Conservation (phyloP, 83 land plant species). For the Picea abies region DNA sequence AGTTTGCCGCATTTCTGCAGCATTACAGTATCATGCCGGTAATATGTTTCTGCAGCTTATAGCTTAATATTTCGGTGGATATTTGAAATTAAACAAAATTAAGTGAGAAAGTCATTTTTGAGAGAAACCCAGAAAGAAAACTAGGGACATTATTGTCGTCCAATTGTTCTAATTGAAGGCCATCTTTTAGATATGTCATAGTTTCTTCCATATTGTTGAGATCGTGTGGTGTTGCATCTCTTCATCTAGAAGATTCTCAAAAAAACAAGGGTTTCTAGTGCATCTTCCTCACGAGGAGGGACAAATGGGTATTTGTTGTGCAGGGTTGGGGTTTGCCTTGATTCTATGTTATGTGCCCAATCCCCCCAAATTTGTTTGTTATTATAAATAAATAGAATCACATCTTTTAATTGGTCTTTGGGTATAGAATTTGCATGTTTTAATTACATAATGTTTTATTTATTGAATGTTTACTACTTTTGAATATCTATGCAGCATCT, state of each 20-base stretch:
- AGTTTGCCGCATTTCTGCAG: slow-evolving; percentile 84
- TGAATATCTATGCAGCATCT: not conserved
- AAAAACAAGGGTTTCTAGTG: too few species aligned
- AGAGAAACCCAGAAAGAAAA: not conserved
- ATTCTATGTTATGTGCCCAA: too few species aligned
- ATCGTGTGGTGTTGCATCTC: too few species aligned
- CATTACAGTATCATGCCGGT: slow-evolving; percentile 81
- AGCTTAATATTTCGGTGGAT: not conserved
- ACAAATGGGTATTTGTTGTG: too few species aligned
- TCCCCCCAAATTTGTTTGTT: too few species aligned
- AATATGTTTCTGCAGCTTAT: slow-evolving; percentile 15
- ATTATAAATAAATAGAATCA: too few species aligned
- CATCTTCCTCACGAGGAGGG: too few species aligned
- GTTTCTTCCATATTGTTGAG: too few species aligned
- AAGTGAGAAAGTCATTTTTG: not conserved
- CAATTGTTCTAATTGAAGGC: not conserved
- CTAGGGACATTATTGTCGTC: not conserved
- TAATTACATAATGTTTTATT: not conserved
- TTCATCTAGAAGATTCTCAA: too few species aligned
- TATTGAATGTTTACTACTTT: not conserved
- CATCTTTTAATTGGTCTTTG: not conserved
- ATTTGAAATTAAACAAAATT: not conserved
- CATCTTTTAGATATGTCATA: not conserved
- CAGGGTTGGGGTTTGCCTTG: too few species aligned
- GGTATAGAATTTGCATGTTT: not conserved